Percentiles rank a stretch among this genome's conserved stretches.
phyloP scores from a whole-genome alignment of 345 rosid genomes.

The Aquilaria yunnanensis region DNA sequence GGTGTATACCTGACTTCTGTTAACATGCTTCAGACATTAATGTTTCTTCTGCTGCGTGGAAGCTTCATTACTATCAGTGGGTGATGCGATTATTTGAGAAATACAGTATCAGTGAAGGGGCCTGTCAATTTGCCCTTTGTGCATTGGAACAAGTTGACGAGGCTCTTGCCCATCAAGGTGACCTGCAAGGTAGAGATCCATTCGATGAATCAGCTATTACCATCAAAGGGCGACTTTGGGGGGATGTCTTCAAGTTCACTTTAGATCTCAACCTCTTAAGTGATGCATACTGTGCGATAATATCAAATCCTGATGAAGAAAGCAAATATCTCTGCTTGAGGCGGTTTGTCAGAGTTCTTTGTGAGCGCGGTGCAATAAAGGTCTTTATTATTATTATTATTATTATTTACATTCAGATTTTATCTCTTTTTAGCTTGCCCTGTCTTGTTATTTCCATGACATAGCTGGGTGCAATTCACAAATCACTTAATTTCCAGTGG shows the following conservation, averaged over 20 bases:
- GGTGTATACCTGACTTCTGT: background rate
- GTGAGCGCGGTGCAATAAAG: constrained; percentile 81
- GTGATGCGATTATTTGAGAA: constrained; percentile 96
- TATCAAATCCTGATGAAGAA: constrained; percentile 98
- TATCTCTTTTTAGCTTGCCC: too few species aligned
- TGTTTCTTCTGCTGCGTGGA: constrained; percentile 63
- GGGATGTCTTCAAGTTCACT: constrained; percentile 85
- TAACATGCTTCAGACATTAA: constrained; percentile 38
- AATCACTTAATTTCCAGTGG: too few species aligned
- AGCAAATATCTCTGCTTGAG: constrained; percentile 91
- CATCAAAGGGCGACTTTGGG: constrained; percentile 88
- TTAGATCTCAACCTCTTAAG: constrained; percentile 77
- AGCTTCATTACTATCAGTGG: constrained; percentile 96
- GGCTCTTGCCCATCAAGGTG: constrained; percentile 41
- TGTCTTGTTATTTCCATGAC: too few species aligned
- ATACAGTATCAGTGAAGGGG: constrained; percentile 79
- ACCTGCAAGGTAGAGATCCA: constrained; percentile 25
- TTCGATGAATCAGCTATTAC: constrained; percentile 42
- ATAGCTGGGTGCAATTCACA: too few species aligned
- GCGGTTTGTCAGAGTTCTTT: constrained; percentile 83
- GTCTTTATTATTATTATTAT: constrained; percentile 29
- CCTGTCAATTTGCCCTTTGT: constrained; percentile 94
- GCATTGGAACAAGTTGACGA: constrained; percentile 99
- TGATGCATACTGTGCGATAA: constrained; percentile 95
- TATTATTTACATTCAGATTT: background rate